These are phyloP conservation scores for Solanum paucissectum DNA, from an alignment of 257 asterid species.

Conservation along the genomic window DNA sequence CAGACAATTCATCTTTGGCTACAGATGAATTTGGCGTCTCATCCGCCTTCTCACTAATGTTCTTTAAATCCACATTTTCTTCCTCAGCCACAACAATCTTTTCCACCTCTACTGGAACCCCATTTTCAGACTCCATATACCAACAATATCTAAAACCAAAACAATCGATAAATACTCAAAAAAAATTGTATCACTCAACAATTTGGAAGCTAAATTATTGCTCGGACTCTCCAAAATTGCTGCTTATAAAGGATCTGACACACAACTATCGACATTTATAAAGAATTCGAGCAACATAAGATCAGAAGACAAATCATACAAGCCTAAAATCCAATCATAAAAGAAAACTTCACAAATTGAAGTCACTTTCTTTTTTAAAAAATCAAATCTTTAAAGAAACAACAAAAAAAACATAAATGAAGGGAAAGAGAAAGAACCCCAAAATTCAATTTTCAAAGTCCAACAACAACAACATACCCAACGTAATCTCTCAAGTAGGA, in stretches of 20 bases:
- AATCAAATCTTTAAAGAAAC: background rate
- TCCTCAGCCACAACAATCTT: constrained; percentile 13
- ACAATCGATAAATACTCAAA: background rate
- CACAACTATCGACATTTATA: background rate
- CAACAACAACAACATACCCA: background rate
- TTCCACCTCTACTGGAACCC: constrained; percentile 36
- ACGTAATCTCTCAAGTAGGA: background rate
- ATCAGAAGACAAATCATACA: background rate
- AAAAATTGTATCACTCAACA: background rate
- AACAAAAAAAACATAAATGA: background rate
- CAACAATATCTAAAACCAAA: background rate
- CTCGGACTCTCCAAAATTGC: background rate
- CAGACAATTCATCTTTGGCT: constrained; percentile 12
- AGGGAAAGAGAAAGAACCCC: background rate
- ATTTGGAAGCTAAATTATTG: background rate
- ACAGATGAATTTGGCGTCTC: constrained; percentile 17
- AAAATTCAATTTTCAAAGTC: background rate
- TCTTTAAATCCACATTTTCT: constrained; percentile 2
- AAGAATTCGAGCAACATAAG: background rate
- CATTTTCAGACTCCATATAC: constrained; percentile 51
- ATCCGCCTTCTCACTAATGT: constrained; percentile 3
- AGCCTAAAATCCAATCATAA: background rate
- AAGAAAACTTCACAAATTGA: background rate
- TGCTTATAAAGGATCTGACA: background rate
- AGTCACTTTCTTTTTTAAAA: background rate